Base-by-base conservation (phyloP, 208 protist genomes). In the Leishmania arabica region DNA sequence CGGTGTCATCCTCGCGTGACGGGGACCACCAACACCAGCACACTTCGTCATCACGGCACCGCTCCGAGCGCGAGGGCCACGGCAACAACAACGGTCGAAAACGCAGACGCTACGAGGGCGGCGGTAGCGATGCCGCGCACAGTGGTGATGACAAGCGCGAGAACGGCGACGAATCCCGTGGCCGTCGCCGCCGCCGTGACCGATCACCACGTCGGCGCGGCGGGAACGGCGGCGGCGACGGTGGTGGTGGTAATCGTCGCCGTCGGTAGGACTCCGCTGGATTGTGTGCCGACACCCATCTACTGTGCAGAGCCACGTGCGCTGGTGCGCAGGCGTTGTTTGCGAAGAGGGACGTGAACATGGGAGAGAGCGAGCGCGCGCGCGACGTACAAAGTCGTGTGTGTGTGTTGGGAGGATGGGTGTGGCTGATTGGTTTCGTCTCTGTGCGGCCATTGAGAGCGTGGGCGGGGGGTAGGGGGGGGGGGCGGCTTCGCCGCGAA, bases 21-120 rank as follows among this genome's bases (percentile, higher is more conserved):
- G 45, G 56, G 31, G 69, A 73, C 15, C 56, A 79, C 56, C 74
- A 77, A 64, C 21, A 77, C 60, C 72, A 70, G 69, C n/a, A 34
- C 51, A 19, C 40, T 51, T 53, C 53, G 62, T 72, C 76, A 53
- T 60, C 31, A 17, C 37, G 60, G 40, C n/a, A 78, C 79, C 60
- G 65, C n/a, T 21, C 37, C 17, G 74, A 84, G 34, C 31, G 71
- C 47, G 53, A 66, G 15, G 65, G 37, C 19, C 69, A 37, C n/a
- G 70, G 53, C 42, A 62, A 69, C 27, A 56, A 60, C 19, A 42
- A 75, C 37, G 17, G 75, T 19, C 58, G 80, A 7, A 45, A 73
- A 11, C 80, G 80, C 37, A 45, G 77, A 7, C 27, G 62, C 9
- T 58, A 34, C 54, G 79, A 34, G 72, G 53, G 53, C 2, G 49